These are phyloP conservation scores for Rasamsonia emersonii DNA, from an alignment of 2,329 filamentous ascomycete genomes.

Conservation along the genomic window DNA sequence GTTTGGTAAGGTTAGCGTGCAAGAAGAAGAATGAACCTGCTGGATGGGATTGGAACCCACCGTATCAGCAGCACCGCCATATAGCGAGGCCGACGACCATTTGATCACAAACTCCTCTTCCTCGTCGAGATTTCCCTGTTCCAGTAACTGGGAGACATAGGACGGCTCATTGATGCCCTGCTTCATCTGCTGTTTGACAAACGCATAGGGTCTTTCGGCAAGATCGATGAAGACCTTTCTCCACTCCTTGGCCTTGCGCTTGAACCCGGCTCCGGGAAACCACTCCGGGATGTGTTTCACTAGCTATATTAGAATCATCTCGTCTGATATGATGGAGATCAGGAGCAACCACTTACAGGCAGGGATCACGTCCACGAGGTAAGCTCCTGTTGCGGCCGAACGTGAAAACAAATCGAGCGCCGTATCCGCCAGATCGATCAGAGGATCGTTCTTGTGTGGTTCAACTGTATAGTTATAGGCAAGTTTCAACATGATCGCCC, in stretches of 20 bases:
- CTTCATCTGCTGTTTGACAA: slow-evolving; percentile 33
- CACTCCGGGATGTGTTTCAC: slow-evolving; percentile 37
- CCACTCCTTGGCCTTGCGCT: slow-evolving; percentile 32
- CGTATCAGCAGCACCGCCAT: slow-evolving; percentile 35
- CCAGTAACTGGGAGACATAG: slow-evolving; percentile 30
- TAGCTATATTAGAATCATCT: no score
- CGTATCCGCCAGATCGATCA: slow-evolving; percentile 34
- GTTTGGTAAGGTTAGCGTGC: not conserved
- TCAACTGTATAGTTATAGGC: slow-evolving; percentile 30
- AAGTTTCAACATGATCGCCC: slow-evolving; percentile 34
- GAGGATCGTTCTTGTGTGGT: slow-evolving; percentile 26
- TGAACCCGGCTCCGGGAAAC: slow-evolving; percentile 39
- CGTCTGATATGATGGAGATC: not conserved
- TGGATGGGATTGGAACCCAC: slow-evolving; percentile 13
- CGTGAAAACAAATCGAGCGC: slow-evolving; percentile 35
- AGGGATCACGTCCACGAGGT: slow-evolving; percentile 40
- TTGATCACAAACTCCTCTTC: slow-evolving; percentile 29
- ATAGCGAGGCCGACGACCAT: slow-evolving; percentile 36
- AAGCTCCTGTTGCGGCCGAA: slow-evolving; percentile 35
- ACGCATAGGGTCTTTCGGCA: slow-evolving; percentile 34
- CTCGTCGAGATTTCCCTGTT: slow-evolving; percentile 21
- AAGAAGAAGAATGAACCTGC: not conserved
- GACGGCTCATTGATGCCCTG: slow-evolving; percentile 23
- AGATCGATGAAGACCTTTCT: slow-evolving; percentile 20
- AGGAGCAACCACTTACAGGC: slow-evolving; percentile 14